phyloP scores from a whole-genome alignment of 345 rosid genomes.

The Odontarrhena argentea region DNA sequence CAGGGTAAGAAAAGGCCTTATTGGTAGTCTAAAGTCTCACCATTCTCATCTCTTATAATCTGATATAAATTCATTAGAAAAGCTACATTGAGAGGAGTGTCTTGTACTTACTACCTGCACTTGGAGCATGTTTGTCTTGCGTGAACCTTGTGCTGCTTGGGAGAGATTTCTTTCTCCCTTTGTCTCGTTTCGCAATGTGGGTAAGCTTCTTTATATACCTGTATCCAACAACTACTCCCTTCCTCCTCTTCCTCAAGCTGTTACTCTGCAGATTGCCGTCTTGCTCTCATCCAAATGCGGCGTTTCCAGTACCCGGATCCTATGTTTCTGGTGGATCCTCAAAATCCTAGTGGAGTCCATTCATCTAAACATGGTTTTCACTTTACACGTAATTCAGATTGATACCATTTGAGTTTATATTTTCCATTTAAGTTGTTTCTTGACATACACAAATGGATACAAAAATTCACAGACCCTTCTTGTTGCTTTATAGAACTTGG shows the following conservation, averaged over 20 bases:
- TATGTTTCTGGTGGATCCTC: conserved; percentile 79
- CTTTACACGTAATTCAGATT: conserved; percentile 43
- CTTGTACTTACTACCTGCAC: conserved; percentile 52
- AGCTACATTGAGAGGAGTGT: conserved; percentile 50
- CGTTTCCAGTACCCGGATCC: conserved; percentile 47
- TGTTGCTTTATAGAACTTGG: conserved; percentile 39
- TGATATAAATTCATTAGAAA: conserved; percentile 41
- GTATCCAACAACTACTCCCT: neutral
- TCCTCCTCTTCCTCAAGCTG: conserved; percentile 17
- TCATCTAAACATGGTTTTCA: conserved; percentile 50
- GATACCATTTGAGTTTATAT: neutral
- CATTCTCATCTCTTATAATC: neutral
- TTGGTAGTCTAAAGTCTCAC: conserved; percentile 1
- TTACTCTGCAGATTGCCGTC: conserved; percentile 50
- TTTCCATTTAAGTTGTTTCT: conserved; percentile 11
- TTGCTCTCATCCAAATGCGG: conserved; percentile 46
- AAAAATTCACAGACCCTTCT: neutral
- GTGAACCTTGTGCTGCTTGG: conserved; percentile 53
- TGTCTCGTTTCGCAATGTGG: conserved; percentile 63
- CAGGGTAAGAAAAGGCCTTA: conserved; percentile 45
- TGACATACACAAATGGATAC: neutral
- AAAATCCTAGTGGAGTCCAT: conserved; percentile 52
- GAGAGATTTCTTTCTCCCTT: conserved; percentile 46
- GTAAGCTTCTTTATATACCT: conserved; percentile 48
- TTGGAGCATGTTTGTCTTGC: conserved; percentile 67